These are phyloP conservation scores for Skeletonema marinoi DNA, from an alignment of 108 stramenopile genomes.

Conservation along the genomic window DNA sequence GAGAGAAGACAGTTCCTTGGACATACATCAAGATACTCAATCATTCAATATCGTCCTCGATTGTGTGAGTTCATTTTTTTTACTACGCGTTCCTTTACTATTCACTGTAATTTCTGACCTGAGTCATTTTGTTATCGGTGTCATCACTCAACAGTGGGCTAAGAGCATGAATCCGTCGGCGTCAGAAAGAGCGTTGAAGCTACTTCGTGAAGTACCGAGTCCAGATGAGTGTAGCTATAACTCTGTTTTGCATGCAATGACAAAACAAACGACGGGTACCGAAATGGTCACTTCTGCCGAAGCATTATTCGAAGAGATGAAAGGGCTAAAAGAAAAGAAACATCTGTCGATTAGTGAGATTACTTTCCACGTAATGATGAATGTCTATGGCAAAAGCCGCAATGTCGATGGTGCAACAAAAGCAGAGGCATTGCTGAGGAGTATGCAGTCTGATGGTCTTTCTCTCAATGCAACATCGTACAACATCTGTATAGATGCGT, in stretches of 20 bases:
- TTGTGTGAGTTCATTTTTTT: constrained; percentile 21
- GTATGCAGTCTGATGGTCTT: constrained; percentile 35
- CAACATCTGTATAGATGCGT: constrained; percentile 52
- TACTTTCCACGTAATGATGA: constrained; percentile 40
- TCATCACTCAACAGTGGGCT: constrained; percentile 16
- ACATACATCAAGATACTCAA: constrained; percentile 30
- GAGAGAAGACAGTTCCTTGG: background rate
- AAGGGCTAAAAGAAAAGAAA: background rate
- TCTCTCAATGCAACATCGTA: constrained; percentile 22
- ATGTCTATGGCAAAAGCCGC: constrained; percentile 27
- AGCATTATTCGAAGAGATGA: constrained; percentile 32
- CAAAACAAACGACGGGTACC: constrained; percentile 27
- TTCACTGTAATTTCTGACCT: background rate
- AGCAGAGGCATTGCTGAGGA: constrained; percentile 53
- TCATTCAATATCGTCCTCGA: constrained; percentile 42
- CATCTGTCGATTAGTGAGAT: constrained; percentile 19
- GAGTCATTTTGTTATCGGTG: background rate
- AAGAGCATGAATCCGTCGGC: constrained; percentile 34
- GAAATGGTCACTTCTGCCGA: constrained; percentile 13
- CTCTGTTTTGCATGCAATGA: constrained; percentile 28
- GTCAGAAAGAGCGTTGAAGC: constrained; percentile 25
- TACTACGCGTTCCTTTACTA: background rate
- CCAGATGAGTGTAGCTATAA: constrained; percentile 43
- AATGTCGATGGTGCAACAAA: constrained; percentile 33
- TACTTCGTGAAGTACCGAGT: constrained; percentile 26